These are phyloP conservation scores for Talaromyces sp. DNA, from an alignment of 2,329 filamentous ascomycete species.

Conservation along the genomic window DNA sequence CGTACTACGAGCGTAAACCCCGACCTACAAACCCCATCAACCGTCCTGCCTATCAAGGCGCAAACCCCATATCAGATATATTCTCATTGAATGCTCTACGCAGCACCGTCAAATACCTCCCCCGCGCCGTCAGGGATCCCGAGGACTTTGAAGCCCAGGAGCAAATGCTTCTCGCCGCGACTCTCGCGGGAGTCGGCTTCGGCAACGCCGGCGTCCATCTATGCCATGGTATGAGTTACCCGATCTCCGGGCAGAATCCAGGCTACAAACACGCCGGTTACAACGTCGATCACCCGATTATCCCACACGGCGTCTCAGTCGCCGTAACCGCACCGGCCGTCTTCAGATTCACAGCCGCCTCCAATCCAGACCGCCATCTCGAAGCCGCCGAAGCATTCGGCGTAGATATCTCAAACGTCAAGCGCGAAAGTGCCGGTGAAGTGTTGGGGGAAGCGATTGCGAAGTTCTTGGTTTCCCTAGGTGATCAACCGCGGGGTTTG, in stretches of 20 bases:
- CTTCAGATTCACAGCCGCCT: constrained; percentile 86
- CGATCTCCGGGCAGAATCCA: constrained; percentile 91
- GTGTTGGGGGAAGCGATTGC: constrained; percentile 77
- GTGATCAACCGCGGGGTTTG: constrained; percentile 84
- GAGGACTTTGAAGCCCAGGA: constrained; percentile 90
- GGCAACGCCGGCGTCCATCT: constrained; percentile 95
- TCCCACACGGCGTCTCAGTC: constrained; percentile 93
- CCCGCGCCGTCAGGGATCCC: constrained; percentile 76
- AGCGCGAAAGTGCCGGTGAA: constrained; percentile 82
- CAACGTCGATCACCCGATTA: constrained; percentile 67
- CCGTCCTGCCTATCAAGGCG: constrained; percentile 90
- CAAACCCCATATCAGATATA: constrained; percentile 96
- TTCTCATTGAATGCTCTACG: constrained; percentile 84
- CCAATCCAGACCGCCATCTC: constrained; percentile 87
- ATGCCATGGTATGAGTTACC: constrained; percentile 91
- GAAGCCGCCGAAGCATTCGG: constrained; percentile 86
- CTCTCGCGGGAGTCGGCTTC: constrained; percentile 90
- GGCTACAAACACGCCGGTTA: constrained; percentile 89
- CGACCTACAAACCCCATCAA: constrained; percentile 84
- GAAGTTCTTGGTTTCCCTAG: constrained; percentile 73
- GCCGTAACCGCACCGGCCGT: constrained; percentile 90
- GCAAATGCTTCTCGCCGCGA: constrained; percentile 92
- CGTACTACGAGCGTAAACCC: constrained; percentile 78
- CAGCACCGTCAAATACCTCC: constrained; percentile 85
- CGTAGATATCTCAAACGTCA: constrained; percentile 80